Percentiles rank a stretch among this genome's conserved stretches.
Evolutionary conservation across 2,329 filamentous ascomycete species (phyloP).

Genomic region (Beauveria caledonica): DNA sequence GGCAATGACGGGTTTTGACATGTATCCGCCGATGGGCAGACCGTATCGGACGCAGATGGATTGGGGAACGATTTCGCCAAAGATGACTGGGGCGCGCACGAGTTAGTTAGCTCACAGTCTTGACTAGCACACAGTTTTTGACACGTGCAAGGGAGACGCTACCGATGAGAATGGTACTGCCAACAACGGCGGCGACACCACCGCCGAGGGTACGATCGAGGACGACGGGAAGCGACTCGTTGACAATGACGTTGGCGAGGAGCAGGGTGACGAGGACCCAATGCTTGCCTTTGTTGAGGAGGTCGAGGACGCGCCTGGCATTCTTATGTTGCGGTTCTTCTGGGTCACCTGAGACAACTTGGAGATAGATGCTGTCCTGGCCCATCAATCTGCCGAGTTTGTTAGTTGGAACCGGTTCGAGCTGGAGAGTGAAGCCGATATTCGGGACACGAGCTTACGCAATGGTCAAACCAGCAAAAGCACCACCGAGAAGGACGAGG

Average conservation of each 20-base stretch:
- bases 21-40: conserved; percentile 87
- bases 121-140: not conserved
- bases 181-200: conserved; percentile 87
- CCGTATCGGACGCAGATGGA: conserved; percentile 95
- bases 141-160: conserved; percentile 28
- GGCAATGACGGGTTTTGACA: conserved; percentile 75
- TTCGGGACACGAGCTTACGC: conserved; percentile 45
- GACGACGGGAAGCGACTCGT: conserved; percentile 92
- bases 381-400: conserved; percentile 43
- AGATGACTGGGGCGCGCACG: conserved; percentile 62
- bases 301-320: conserved; percentile 68
- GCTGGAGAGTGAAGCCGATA: not conserved
- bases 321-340: conserved; percentile 81
- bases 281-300: conserved; percentile 86
- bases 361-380: conserved; percentile 92
- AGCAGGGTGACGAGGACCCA: conserved; percentile 95
- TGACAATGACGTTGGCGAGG: conserved; percentile 94
- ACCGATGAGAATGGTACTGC: conserved; percentile 92
- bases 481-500: conserved; percentile 80
- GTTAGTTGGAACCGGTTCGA: not conserved
- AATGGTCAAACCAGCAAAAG: conserved; percentile 90
- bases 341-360: conserved; percentile 81
- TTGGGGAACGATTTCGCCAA: conserved; percentile 93
- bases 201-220: conserved; percentile 89
- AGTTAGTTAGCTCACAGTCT: conserved; percentile 9